Conservation (phyloP, 2,329 filamentous ascomycete genomes). For the Neofusicoccum laricinum region DNA sequence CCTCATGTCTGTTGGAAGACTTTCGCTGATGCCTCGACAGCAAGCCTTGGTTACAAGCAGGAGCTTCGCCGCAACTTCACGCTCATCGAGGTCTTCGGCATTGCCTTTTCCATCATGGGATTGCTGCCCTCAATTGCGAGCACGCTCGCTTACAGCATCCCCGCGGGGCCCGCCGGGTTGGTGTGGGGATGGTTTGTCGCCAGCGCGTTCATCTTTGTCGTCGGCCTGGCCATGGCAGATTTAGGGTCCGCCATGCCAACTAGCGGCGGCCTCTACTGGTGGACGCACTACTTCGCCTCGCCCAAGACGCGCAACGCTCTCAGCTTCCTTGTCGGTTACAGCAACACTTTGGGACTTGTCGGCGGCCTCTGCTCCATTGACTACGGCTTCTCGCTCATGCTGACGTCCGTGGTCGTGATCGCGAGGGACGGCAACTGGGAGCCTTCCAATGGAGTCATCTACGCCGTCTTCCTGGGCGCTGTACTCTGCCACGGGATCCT, state of each 20-base stretch:
- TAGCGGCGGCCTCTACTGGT: conserved; percentile 57
- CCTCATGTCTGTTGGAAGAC: background rate
- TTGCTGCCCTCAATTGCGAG: conserved; percentile 60
- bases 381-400: conserved; percentile 57
- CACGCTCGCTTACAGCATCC: conserved; percentile 57
- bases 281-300: conserved; percentile 59
- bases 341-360: conserved; percentile 60
- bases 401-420: conserved; percentile 58
- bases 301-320: conserved; percentile 55
- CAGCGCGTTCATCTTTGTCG: conserved; percentile 56
- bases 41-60: conserved; percentile 50
- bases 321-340: conserved; percentile 61
- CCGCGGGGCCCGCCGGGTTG: conserved; percentile 59
- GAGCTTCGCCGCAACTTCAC: conserved; percentile 61
- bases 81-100: conserved; percentile 59
- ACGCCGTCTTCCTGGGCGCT: conserved; percentile 55
- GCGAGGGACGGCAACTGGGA: conserved; percentile 55
- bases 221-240: conserved; percentile 58
- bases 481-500: conserved; percentile 55
- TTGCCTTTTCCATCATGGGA: conserved; percentile 53
- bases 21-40: conserved; percentile 15
- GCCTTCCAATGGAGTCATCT: conserved; percentile 55
- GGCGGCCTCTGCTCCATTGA: conserved; percentile 62
- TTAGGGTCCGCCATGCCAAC: conserved; percentile 52
- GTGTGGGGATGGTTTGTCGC: conserved; percentile 63